A percentile compares a stretch with the other conserved stretches of the same genome.
Conservation (phyloP, 306 rosid genomes). For the Sechiopsis laciniata region DNA sequence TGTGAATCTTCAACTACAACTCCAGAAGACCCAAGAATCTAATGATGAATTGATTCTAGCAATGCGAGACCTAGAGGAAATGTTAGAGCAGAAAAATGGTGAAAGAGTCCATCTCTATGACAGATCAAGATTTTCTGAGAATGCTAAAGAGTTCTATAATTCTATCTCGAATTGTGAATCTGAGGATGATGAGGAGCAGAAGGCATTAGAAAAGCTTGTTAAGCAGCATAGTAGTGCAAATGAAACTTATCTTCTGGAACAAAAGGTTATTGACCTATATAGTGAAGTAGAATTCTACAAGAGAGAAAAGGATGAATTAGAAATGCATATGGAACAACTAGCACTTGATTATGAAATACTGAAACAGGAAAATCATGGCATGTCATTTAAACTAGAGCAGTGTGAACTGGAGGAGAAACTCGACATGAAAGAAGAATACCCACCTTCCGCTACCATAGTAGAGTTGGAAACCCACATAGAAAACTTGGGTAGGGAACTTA, state of each 20-base stretch:
- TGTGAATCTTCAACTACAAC: constrained; percentile 65
- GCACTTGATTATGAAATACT: constrained; percentile 93
- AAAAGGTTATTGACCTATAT: constrained; percentile 59
- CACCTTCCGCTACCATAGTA: constrained; percentile 37
- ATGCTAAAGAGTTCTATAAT: constrained; percentile 33
- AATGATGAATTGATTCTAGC: constrained; percentile 78
- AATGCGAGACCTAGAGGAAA: constrained; percentile 70
- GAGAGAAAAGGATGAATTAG: constrained; percentile 89
- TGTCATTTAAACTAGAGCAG: constrained; percentile 70
- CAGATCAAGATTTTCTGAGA: constrained; percentile 23
- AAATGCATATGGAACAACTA: constrained; percentile 95
- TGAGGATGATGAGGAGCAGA: constrained; percentile 69
- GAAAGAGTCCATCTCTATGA: constrained; percentile 31
- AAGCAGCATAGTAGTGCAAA: constrained; percentile 44
- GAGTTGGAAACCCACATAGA: constrained; percentile 56
- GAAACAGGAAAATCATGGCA: constrained; percentile 91
- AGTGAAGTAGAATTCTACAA: constrained; percentile 77
- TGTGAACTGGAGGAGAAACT: constrained; percentile 83
- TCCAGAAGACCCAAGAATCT: constrained; percentile 82
- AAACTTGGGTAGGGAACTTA: constrained; percentile 61
- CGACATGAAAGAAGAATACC: constrained; percentile 67
- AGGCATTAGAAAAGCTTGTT: constrained; percentile 65
- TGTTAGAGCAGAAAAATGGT: constrained; percentile 62
- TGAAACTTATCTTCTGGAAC: constrained; percentile 57
- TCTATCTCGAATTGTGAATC: constrained; percentile 36